Base-by-base conservation (phyloP, 352 stramenopile species). In the Pythium sukuiense region DNA sequence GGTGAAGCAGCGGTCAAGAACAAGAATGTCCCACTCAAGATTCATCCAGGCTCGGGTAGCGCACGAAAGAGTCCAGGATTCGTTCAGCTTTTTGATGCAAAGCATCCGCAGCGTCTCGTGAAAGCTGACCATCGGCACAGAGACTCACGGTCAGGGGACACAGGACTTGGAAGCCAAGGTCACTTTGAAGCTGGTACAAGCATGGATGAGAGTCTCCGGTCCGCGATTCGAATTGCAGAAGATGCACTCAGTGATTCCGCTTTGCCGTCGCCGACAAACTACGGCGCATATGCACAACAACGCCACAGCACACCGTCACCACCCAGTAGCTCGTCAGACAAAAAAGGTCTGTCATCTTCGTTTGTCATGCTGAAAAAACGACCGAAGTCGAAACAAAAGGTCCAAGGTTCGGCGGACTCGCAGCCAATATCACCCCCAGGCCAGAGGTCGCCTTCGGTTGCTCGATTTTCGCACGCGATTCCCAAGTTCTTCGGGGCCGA, bases 1-100 rank as follows among this genome's bases (percentile, higher is more conserved):
- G 93, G 93, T 5, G 76, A 93, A 12, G 71, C 69, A 29, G 92
- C 93, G 18, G 74, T 98, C 14, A 65, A 72, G 4, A 80, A 96
- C 58, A 98, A 98, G 71, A 98, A 98, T 55, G 85, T 98, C 0
- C 92, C 92, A 5, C 70, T 98, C 0, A 65, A 4, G 37, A 58
- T 58, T 69, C 77, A 18, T 55, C 63, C 59, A 56, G 73, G 53
- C n/a, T 29, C 48, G 33, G 59, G 35, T 3, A 55, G 52, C 9
- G 39, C 52, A 14, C 62, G 70, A 4, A 93, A 93, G 45, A 92
- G 83, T 37, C 74, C 83, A 59, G 87, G 87, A 5, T 95, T 95
- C 63, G 74, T 91, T 2, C 85, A 93, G 59, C 53, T 95, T 6
- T 95, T 93, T 55, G 16, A 69, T 20, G 0, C 12, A 13, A 3